Conservation (phyloP, 2,329 filamentous ascomycete species). For the Botryosphaeria dothidea region DNA sequence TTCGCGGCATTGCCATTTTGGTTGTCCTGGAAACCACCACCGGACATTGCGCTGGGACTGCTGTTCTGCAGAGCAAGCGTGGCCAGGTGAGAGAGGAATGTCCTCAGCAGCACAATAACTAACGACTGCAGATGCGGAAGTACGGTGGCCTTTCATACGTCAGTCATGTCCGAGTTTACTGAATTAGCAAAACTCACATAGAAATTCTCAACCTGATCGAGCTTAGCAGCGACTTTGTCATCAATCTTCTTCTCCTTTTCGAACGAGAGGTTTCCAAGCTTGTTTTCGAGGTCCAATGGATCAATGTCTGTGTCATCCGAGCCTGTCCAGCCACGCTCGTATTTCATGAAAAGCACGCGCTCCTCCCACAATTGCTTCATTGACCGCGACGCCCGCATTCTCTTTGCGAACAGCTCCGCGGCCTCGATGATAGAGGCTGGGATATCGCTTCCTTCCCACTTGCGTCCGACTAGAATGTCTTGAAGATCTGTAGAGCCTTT, state of each 20-base stretch:
- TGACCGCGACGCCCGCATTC: slow-evolving; percentile 87
- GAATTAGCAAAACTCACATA: slow-evolving; percentile 65
- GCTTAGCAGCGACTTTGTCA: slow-evolving; percentile 40
- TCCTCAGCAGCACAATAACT: slow-evolving; percentile 88
- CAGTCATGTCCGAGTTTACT: slow-evolving; percentile 8
- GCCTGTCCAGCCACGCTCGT: slow-evolving; percentile 83
- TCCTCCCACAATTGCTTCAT: slow-evolving; percentile 95
- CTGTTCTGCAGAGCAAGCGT: slow-evolving; percentile 66
- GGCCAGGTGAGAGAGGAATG: slow-evolving; percentile 83
- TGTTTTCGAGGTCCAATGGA: slow-evolving; percentile 39
- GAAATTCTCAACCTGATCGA: slow-evolving; percentile 76
- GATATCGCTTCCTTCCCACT: slow-evolving; percentile 92
- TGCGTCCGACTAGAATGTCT: slow-evolving; percentile 75
- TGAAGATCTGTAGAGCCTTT: slow-evolving; percentile 82
- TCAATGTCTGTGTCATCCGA: slow-evolving; percentile 44
- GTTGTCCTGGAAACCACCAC: slow-evolving; percentile 38
- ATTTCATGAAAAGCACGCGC: slow-evolving; percentile 85
- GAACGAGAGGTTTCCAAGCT: neutral
- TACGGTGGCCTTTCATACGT: slow-evolving; percentile 60
- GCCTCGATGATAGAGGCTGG: slow-evolving; percentile 94
- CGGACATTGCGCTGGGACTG: slow-evolving; percentile 44
- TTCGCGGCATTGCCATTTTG: slow-evolving; percentile 40
- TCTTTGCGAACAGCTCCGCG: slow-evolving; percentile 83
- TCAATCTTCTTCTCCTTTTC: slow-evolving; percentile 49
- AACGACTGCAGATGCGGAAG: slow-evolving; percentile 88